Percentiles rank a stretch among this genome's conserved stretches.
phyloP scores from a whole-genome alignment of 805 yeast genomes.

The Teunomyces lycoperdinae region DNA sequence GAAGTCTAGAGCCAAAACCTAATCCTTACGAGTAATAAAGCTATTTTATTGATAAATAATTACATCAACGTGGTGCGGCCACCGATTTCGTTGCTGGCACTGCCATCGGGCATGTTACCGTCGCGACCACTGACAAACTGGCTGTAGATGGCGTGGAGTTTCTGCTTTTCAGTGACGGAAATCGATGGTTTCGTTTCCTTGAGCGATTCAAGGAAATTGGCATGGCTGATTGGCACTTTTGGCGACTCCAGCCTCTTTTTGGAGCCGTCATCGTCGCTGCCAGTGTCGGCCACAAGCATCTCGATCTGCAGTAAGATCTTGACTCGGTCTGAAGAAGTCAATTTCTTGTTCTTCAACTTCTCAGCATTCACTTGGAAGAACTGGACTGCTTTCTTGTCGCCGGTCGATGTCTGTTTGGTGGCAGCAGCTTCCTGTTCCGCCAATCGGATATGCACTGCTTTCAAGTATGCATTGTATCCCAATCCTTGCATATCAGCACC shows the following conservation, averaged over 20 bases:
- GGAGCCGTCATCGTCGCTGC: conserved; percentile 5
- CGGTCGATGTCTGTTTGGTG: conserved; percentile 1
- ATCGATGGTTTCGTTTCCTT: conserved; percentile 87
- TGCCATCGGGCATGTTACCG: conserved; percentile 86
- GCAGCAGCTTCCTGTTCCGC: conserved; percentile 39
- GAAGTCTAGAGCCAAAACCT: background rate
- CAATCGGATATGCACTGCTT: conserved; percentile 74
- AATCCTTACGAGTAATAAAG: background rate
- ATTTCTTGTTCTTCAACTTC: conserved; percentile 22
- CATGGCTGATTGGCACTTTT: conserved; percentile 45
- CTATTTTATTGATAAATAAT: conserved; percentile 8
- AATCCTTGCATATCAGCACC: conserved; percentile 96
- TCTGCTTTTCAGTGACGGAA: conserved; percentile 64
- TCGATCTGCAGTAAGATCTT: conserved; percentile 43
- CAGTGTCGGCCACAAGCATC: conserved; percentile 22
- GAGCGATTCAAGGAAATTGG: conserved; percentile 61
- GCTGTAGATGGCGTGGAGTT: conserved; percentile 61
- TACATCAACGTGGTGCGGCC: conserved; percentile 82
- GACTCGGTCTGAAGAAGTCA: conserved; percentile 40
- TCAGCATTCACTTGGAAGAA: conserved; percentile 42
- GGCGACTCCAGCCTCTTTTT: conserved; percentile 6
- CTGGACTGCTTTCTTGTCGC: conserved; percentile 24
- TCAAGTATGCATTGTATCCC: conserved; percentile 85
- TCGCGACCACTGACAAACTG: conserved; percentile 76
- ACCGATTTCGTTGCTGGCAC: conserved; percentile 76